Evolutionary conservation across 495 filamentous ascomycete species (phyloP), one percentile per base, ranked within the genome.

Genomic region (Terfezia claveryi): DNA sequence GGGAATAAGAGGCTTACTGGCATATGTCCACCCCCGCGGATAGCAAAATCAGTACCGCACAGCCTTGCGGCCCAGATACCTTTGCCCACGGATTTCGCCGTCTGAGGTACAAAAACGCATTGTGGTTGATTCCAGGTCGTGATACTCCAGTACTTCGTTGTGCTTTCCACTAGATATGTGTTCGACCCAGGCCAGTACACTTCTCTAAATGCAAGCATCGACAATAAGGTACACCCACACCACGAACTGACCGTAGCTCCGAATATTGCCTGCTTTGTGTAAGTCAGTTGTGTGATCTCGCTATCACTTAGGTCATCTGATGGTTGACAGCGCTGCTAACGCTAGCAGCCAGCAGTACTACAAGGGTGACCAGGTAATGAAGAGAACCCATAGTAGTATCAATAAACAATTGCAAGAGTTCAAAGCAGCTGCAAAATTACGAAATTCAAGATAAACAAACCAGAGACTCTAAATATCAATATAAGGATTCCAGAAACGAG

Each of bases 1-100:
- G 27, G 27, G 27, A n/a, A 32, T 32, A 32, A 2, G 4, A 32
- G 27, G 7, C 27, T 32, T 54, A 69, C 71, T n/a, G 70, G 67
- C 8, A 65, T 69, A 58, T 79, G 76, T 0, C 77, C 76, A 12
- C 76, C 76, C 50, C 67, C 66, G 27, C 71, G 70, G 37, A 79
- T 70, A 10, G 70, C 69, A 57, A 79, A 79, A 7, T 67, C 55
- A 32, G 72, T 68, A 36, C 71, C 0, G 41, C 56, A 2, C 63
- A 63, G 9, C 56, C 56, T 36, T 67, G 62, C 56, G 68, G 57
- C 8, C 41, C 14, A 46, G 41, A 46, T 14, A 20, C 41, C 41
- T 1, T 0, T 2, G 4, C 14, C 41, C 41, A 46, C 8, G 8
- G 12, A 14, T 20, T 20, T 14, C 4, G 41, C 41, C 1, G 41